Evolutionary conservation across 1,139 yeast species (phyloP), one percentile per base, ranked within the genome.

Genomic region (Geotrichum histeridarum): DNA sequence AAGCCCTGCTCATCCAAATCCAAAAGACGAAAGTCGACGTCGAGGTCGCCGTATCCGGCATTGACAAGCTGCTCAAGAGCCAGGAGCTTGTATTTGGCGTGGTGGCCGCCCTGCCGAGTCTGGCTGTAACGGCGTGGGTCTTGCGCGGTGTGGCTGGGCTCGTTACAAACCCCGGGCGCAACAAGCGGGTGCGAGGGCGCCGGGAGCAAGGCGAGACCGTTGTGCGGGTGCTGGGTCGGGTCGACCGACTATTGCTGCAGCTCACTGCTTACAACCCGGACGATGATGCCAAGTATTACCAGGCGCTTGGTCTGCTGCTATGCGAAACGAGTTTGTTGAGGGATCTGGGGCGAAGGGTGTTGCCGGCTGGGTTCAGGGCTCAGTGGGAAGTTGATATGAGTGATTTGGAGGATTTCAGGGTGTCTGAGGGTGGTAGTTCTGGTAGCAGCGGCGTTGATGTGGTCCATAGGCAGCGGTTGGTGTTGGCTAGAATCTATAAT

Each of bases 1-100:
- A 96, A 51, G 83, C 93, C 11, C 70, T 93, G 48, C 71, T 93
- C 63, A 91, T 93, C 57, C 98, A 93, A 69, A 75, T 93, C 8
- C 99, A 93, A 68, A 93, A 93, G 70, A 86, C 96, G 12, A 93
- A 93, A 71, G 97, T 93, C 12, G 99, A 93, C 67, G 96, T 96
- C 2, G 93, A 88, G 36, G 75, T 90, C 8, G 98, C 96, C 0
- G 80, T 93, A 59, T 82, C 79, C 62, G 98, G 98, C 8, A 91
- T 93, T 59, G 98, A 93, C 70, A 85, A 87, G 67, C 74, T 93
- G 61, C 77, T 93, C 54, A 86, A 89, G 68, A 85, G 94, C 46
- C 99, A 93, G 71, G 96, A 93, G 67, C 78, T 93, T 52, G 94
- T 93, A 27, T 89, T 93, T 72, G 97, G 96, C 1, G 75, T 88